phyloP scores from a whole-genome alignment of 768 basidiomycete genomes.

The Termitomyces sp. region DNA sequence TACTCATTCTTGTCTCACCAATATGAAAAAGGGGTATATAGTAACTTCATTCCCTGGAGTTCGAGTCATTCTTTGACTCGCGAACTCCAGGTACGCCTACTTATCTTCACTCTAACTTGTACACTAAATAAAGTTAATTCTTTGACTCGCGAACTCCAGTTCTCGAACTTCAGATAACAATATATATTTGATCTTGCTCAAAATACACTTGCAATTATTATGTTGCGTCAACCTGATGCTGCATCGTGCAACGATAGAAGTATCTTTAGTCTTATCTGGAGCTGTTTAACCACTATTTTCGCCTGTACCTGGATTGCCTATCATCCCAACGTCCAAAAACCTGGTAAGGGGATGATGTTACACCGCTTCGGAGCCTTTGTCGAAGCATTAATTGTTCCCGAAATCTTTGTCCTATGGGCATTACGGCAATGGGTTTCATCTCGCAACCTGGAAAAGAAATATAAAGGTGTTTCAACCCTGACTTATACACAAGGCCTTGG shows the following conservation, averaged over 20 bases:
- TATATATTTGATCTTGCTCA: too few species aligned
- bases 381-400: slow-evolving; percentile 16
- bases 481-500: neutral
- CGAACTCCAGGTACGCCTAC: too few species aligned
- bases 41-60: too few species aligned
- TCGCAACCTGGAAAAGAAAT: slow-evolving; percentile 10
- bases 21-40: too few species aligned
- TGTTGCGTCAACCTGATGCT: too few species aligned
- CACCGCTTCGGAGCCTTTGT: neutral
- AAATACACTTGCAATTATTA: too few species aligned
- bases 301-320: slow-evolving; percentile 7
- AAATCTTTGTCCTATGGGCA: slow-evolving; percentile 3
- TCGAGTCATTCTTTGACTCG: too few species aligned
- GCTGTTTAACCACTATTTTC: slow-evolving; percentile 11
- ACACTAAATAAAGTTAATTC: too few species aligned
- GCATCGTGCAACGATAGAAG: neutral
- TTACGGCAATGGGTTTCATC: slow-evolving; percentile 15
- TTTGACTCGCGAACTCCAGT: too few species aligned
- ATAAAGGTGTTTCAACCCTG: neutral
- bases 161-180: too few species aligned
- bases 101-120: too few species aligned
- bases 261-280: slow-evolving; percentile 14
- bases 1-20: too few species aligned
- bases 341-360: neutral
- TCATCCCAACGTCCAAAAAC: slow-evolving; percentile 14